Base-by-base conservation (phyloP, 179 eudicot species). In the Spinacia oleracea region DNA sequence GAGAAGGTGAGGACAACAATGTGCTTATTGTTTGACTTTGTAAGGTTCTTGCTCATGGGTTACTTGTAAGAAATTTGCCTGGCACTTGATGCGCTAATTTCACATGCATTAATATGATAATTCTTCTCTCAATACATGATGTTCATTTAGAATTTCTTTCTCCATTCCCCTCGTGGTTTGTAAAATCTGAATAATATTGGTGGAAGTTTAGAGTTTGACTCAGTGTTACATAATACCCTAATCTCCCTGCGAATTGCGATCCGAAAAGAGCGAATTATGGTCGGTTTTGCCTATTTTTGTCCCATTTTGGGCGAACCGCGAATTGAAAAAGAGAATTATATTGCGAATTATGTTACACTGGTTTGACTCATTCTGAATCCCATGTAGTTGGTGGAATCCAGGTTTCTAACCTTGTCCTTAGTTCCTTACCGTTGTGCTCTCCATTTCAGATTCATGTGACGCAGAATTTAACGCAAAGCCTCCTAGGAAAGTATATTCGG, bases 401-500 rank as follows among this genome's bases (percentile, higher is more conserved):
- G 23, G 27, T 65, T 48, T 14, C 16, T 60, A 10, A 75, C 9
- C 35, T 53, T 60, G 14, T 55, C 23, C 27, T 45, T 56, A 25
- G 16, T 25, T 55, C 23, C 27, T 45, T 56, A 25, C n/a, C 34
- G 27, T 27, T 63, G 58, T 76, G 51, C 32, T 72, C 45, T 76
- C 31, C 43, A 64, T 76, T 76, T 73, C 81, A 94, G 93, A 87
- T 86, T 42, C 83, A 35, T 88, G 85, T 59, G 92, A 81, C 65
- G 84, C 89, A 73, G 87, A 85, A 81, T 74, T 78, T 73, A 81
- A 89, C 70, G 87, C 69, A 68, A 93, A 91, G 83, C 86, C 82
- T 50, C 89, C 83, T 78, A 91, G 85, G 83, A 87, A 90, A 82
- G 85, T 84, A 59, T 80, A 74, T 64, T 89, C 92, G 2, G 97